phyloP scores from a whole-genome alignment of 768 basidiomycete genomes.

The Albatrellus ellisii region DNA sequence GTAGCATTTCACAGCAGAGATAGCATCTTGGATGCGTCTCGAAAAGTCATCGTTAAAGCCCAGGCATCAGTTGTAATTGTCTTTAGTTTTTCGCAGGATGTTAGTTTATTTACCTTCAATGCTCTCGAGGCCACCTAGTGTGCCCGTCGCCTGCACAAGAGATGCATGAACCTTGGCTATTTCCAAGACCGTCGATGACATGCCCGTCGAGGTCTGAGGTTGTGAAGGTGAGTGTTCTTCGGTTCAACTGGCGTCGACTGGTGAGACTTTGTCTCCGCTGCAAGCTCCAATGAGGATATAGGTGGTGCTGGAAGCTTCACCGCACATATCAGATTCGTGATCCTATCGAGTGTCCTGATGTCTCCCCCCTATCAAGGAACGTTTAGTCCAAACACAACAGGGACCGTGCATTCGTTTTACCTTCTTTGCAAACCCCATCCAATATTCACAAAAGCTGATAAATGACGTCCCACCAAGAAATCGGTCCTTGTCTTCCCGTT shows the following conservation, averaged over 20 bases:
- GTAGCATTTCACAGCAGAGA: conserved; percentile 1
- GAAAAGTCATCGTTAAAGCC: conserved; percentile 3
- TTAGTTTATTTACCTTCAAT: conserved; percentile 5
- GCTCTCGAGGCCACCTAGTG: conserved; percentile 2
- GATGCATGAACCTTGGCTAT: conserved; percentile 11
- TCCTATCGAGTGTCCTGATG: conserved; percentile 16
- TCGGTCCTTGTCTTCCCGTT: conserved; percentile 19
- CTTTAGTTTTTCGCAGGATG: not conserved
- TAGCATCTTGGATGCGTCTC: conserved; percentile 6
- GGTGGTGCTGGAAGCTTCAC: not conserved
- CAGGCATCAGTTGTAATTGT: conserved; percentile 1
- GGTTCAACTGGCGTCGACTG: no score
- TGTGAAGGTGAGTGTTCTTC: no score
- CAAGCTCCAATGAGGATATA: not conserved
- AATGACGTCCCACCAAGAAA: conserved; percentile 44
- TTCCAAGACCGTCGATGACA: not conserved
- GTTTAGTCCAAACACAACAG: not conserved
- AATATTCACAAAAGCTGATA: conserved; percentile 54
- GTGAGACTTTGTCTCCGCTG: no score
- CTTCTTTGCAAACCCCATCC: conserved; percentile 53
- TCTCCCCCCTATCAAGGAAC: conserved; percentile 34
- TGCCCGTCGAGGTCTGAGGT: no score
- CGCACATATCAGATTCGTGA: conserved; percentile 1
- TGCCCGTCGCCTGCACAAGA: conserved; percentile 7
- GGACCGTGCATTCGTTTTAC: conserved; percentile 23